Conservation (phyloP, 2,329 filamentous ascomycete genomes). For the Pleoardoris graminearum region DNA sequence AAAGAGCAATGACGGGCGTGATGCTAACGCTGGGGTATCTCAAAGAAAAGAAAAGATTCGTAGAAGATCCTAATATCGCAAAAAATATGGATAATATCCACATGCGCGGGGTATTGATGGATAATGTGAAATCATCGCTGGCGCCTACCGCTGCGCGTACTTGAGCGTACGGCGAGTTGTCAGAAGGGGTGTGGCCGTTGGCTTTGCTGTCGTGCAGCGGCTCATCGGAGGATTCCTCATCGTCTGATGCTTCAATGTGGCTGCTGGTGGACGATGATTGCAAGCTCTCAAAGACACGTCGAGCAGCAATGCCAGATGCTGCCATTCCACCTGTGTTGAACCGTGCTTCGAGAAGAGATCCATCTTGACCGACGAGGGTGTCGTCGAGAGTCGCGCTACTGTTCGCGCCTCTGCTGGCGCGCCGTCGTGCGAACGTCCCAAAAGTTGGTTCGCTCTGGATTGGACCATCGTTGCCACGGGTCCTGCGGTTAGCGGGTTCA, state of each 20-base stretch:
- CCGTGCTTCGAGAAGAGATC: slow-evolving; percentile 35
- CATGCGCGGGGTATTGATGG: slow-evolving; percentile 86
- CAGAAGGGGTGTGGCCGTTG: slow-evolving; percentile 57
- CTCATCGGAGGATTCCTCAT: slow-evolving; percentile 28
- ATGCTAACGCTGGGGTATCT: slow-evolving; percentile 90
- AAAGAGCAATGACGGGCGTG: slow-evolving; percentile 82
- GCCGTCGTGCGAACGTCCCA: slow-evolving; percentile 27
- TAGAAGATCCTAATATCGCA: slow-evolving; percentile 77
- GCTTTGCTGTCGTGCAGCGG: slow-evolving; percentile 40
- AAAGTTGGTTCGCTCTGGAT: slow-evolving; percentile 25
- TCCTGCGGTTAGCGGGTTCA: slow-evolving; percentile 21
- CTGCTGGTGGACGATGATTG: slow-evolving; percentile 38
- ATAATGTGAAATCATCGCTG: slow-evolving; percentile 74
- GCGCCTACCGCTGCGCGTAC: slow-evolving; percentile 79
- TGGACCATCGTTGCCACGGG: slow-evolving; percentile 20
- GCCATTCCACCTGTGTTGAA: slow-evolving; percentile 37
- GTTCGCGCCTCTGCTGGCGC: slow-evolving; percentile 29
- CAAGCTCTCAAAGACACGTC: slow-evolving; percentile 28
- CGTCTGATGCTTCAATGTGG: slow-evolving; percentile 19
- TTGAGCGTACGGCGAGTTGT: slow-evolving; percentile 76
- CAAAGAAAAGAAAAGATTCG: slow-evolving; percentile 86
- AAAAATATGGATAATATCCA: slow-evolving; percentile 81
- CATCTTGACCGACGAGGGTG: slow-evolving; percentile 31
- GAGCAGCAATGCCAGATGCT: slow-evolving; percentile 25
- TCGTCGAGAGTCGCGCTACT: slow-evolving; percentile 30